Base-by-base conservation (phyloP, 768 basidiomycete species). In the Dioszegia aurantiaca region DNA sequence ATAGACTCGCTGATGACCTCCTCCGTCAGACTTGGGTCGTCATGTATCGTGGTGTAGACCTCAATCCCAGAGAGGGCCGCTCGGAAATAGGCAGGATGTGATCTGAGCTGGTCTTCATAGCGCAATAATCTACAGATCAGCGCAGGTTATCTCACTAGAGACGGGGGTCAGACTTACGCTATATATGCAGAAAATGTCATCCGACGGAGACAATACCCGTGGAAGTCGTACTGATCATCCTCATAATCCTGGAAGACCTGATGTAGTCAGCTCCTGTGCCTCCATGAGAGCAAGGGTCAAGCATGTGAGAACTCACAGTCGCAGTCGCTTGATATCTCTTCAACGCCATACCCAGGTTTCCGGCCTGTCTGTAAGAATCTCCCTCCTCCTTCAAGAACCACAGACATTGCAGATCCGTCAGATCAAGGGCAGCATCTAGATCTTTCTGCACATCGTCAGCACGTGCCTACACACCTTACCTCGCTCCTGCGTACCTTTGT, bases 171-270 rank as follows among this genome's bases (percentile, higher is more conserved):
- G 33, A 79, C 87, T 60, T 65, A 97, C 94, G 85, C 84, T 53
- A 88, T 60, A 73, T 98, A 98, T 12, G 90, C 84, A 53, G 86
- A 87, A 31, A 98, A 78, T 8, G 88, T 94, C 68, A 86, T 88
- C 67, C 89, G 91, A 53, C 95, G 86, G 64, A 97, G 64, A 64
- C 89, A 89, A 76, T 97, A 99, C 6, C 87, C 85, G 74, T 99
- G 95, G 81, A 99, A 99, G 76, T 99, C 95, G 67, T 87, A 97
- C 77, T 98, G 92, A 69, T 95, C 93, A 64, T 97, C 91, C 63
- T 95, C 90, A 63, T 88, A 83, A 52, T 88, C 87, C 53, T 86
- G 82, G 74, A 94, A 97, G 16, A 86, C 78, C 89, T 89, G 59
- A 52, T 23, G 42, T 31, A 33, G 54, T 52, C 43, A 44, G 60